A percentile compares a stretch with the other conserved stretches of the same genome.
phyloP scores from a whole-genome alignment of 306 rosid species.

The Heteromeles arbutifolia region DNA sequence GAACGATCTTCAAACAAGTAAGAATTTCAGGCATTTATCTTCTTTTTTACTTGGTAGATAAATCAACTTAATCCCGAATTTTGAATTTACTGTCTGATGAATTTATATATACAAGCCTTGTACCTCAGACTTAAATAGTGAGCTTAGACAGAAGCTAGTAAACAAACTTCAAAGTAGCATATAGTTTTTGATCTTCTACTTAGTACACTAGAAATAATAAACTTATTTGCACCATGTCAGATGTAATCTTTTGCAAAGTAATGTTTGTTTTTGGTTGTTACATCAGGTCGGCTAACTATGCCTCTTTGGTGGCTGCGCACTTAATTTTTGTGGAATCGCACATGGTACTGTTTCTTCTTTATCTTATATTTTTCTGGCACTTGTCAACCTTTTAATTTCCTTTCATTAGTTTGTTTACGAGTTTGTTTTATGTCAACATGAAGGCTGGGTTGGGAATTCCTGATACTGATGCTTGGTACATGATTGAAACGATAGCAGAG shows the following conservation, averaged over 20 bases:
- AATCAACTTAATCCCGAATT: background rate
- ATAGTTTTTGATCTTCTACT: background rate
- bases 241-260: background rate
- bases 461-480: slow-evolving; percentile 90
- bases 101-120: background rate
- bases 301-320: slow-evolving; percentile 83
- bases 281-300: slow-evolving; percentile 80
- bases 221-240: background rate
- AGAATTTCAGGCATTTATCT: slow-evolving; percentile 15
- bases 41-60: background rate
- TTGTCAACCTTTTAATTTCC: slow-evolving; percentile 4
- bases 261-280: slow-evolving; percentile 15
- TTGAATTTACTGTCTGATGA: background rate
- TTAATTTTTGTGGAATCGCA: slow-evolving; percentile 73
- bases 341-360: slow-evolving; percentile 59
- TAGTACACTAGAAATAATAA: background rate
- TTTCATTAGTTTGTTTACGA: slow-evolving; percentile 6
- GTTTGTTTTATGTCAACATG: slow-evolving; percentile 19
- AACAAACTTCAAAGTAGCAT: background rate
- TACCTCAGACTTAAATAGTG: background rate
- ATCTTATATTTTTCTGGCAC: slow-evolving; percentile 6
- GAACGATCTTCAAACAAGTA: slow-evolving; percentile 84
- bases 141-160: background rate
- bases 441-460: slow-evolving; percentile 98
- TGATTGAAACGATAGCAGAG: slow-evolving; percentile 91